phyloP scores from a whole-genome alignment of 441 rosid species.

The Syzygium malaccense region DNA sequence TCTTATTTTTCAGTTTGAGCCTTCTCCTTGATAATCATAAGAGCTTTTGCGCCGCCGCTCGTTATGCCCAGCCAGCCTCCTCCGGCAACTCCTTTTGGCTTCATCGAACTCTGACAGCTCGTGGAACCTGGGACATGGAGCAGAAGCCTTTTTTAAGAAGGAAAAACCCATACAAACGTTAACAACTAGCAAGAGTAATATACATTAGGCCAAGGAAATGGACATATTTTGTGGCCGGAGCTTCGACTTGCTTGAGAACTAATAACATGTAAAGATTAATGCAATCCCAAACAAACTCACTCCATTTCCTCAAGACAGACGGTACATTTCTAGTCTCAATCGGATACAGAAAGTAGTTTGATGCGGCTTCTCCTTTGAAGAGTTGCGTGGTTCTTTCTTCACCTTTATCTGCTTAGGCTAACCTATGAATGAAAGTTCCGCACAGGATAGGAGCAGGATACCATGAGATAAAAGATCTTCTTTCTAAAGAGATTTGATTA shows the following conservation, averaged over 20 bases:
- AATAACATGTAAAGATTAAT: not conserved
- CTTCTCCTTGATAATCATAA: conserved; percentile 36
- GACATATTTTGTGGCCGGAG: not conserved
- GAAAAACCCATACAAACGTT: not conserved
- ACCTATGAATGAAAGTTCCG: not conserved
- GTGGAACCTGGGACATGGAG: conserved; percentile 55
- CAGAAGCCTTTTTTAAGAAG: not conserved
- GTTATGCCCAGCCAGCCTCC: conserved; percentile 85
- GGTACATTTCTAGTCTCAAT: not conserved
- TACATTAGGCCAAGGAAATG: not conserved
- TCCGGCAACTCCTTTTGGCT: conserved; percentile 67
- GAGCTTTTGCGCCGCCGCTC: conserved; percentile 74
- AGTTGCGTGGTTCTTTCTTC: not conserved
- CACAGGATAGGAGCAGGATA: not conserved
- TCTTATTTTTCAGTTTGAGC: conserved; percentile 11
- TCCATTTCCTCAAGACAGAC: not conserved
- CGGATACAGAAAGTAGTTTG: not conserved
- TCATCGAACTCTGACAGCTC: conserved; percentile 70
- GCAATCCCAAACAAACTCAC: not conserved
- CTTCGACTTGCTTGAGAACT: not conserved
- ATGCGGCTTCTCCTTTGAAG: not conserved
- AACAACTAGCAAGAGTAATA: not conserved
- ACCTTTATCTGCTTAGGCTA: not conserved
- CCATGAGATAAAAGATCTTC: not conserved
- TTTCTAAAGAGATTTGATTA: not conserved